These are phyloP conservation scores for Boletus vermiculosoides DNA, from an alignment of 768 basidiomycete species.

Conservation along the genomic window DNA sequence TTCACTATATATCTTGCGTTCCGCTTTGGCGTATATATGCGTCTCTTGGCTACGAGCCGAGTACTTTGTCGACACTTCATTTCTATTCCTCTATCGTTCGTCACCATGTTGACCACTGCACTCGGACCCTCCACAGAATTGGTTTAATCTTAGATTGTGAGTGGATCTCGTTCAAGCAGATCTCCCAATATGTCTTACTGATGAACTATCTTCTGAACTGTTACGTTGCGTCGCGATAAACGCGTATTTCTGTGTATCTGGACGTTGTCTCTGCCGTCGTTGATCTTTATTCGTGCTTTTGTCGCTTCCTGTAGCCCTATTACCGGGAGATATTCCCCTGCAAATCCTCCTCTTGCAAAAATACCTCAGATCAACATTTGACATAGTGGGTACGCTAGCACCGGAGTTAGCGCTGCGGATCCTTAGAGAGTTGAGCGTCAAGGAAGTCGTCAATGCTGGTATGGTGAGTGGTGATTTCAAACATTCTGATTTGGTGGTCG, in stretches of 20 bases:
- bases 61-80: background rate
- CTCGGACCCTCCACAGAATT: slow-evolving; percentile 15
- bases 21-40: background rate
- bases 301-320: slow-evolving; percentile 48
- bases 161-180: slow-evolving; percentile 7
- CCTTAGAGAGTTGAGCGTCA: slow-evolving; percentile 55
- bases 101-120: slow-evolving; percentile 5
- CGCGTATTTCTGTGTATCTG: background rate
- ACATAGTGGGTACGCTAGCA: slow-evolving; percentile 71
- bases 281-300: slow-evolving; percentile 9
- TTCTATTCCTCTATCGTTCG: background rate
- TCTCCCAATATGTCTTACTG: background rate
- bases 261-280: background rate
- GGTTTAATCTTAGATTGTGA: slow-evolving; percentile 30
- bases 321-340: slow-evolving; percentile 81
- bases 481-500: background rate
- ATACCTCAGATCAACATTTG: slow-evolving; percentile 79
- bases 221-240: background rate
- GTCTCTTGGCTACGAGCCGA: background rate
- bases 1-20: background rate
- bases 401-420: slow-evolving; percentile 65
- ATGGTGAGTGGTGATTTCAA: slow-evolving; percentile 26
- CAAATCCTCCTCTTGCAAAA: slow-evolving; percentile 85
- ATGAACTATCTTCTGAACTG: background rate
- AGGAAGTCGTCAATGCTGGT: slow-evolving; percentile 56